Conservation (phyloP, 2,329 filamentous ascomycete species). For the Fusarium floridanum region DNA sequence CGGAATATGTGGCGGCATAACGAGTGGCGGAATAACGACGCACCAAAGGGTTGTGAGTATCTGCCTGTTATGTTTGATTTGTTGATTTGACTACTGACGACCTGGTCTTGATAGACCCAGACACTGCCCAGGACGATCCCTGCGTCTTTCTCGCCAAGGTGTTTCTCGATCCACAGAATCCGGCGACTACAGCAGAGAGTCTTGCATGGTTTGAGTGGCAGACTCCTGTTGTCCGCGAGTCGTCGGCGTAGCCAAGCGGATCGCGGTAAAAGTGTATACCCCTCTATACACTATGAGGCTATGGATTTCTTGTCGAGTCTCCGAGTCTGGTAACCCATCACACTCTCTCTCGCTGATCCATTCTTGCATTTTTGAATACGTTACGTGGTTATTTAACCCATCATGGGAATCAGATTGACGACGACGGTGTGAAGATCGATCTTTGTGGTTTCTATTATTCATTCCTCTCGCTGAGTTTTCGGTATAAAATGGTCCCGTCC, state of each 20-base stretch:
- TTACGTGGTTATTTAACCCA: not conserved
- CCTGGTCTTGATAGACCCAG: constrained; percentile 37
- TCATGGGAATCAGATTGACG: not conserved
- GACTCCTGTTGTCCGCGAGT: constrained; percentile 42
- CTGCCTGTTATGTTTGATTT: no score
- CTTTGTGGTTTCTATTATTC: constrained; percentile 45
- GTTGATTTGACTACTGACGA: constrained; percentile 12
- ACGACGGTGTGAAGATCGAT: constrained; percentile 27
- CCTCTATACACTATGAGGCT: not conserved
- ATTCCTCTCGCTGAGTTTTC: constrained; percentile 34
- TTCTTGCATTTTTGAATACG: not conserved
- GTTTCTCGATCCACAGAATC: constrained; percentile 49
- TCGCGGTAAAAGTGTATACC: not conserved
- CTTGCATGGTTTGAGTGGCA: constrained; percentile 47
- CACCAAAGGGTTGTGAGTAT: constrained; percentile 47
- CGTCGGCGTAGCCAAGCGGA: not conserved
- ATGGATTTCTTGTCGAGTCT: not conserved
- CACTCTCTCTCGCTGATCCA: not conserved
- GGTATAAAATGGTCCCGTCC: constrained; percentile 32
- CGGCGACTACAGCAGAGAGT: constrained; percentile 25
- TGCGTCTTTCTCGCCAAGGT: constrained; percentile 53
- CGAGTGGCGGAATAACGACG: constrained; percentile 43
- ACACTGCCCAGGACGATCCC: constrained; percentile 42
- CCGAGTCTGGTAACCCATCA: not conserved
- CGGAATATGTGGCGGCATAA: constrained; percentile 42